These are phyloP conservation scores for Hordeum pubiflorum DNA, from an alignment of 202 grass and related monocot genomes.

Conservation along the genomic window DNA sequence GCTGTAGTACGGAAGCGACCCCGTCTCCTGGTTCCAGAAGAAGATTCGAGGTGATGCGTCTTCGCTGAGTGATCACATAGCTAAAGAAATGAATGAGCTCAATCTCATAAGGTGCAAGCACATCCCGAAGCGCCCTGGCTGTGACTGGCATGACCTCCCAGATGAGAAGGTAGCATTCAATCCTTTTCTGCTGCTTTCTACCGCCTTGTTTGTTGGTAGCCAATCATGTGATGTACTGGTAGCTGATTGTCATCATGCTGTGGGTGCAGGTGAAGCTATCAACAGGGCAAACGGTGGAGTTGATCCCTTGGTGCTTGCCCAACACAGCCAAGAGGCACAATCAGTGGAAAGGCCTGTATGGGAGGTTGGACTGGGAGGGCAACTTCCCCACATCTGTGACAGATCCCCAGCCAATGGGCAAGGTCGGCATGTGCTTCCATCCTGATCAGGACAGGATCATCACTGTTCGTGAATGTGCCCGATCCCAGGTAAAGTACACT, in stretches of 20 bases:
- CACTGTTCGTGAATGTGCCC: slow-evolving; percentile 72
- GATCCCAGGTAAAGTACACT: slow-evolving; percentile 50
- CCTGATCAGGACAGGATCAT: slow-evolving; percentile 73
- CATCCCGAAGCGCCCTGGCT: slow-evolving; percentile 56
- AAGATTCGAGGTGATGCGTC: slow-evolving; percentile 33
- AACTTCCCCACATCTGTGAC: slow-evolving; percentile 80
- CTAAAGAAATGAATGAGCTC: slow-evolving; percentile 83
- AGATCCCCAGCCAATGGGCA: slow-evolving; percentile 81
- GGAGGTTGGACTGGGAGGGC: slow-evolving; percentile 70
- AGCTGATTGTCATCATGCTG: not conserved
- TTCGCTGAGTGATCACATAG: slow-evolving; percentile 52
- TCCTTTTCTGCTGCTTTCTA: not conserved
- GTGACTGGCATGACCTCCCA: slow-evolving; percentile 67
- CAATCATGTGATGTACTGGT: not conserved
- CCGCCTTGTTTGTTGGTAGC: no score
- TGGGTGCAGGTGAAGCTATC: slow-evolving; percentile 66
- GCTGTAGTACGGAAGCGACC: slow-evolving; percentile 44
- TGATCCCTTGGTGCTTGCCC: slow-evolving; percentile 80
- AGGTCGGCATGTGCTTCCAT: slow-evolving; percentile 89
- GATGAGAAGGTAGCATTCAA: slow-evolving; percentile 54
- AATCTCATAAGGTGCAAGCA: slow-evolving; percentile 64
- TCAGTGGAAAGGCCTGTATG: slow-evolving; percentile 71
- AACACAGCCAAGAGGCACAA: slow-evolving; percentile 80
- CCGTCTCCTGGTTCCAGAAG: slow-evolving; percentile 73
- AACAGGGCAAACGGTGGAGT: slow-evolving; percentile 52